These are phyloP conservation scores for Oryza glumipatula DNA, from an alignment of 176 grass and related monocot species.

Conservation along the genomic window DNA sequence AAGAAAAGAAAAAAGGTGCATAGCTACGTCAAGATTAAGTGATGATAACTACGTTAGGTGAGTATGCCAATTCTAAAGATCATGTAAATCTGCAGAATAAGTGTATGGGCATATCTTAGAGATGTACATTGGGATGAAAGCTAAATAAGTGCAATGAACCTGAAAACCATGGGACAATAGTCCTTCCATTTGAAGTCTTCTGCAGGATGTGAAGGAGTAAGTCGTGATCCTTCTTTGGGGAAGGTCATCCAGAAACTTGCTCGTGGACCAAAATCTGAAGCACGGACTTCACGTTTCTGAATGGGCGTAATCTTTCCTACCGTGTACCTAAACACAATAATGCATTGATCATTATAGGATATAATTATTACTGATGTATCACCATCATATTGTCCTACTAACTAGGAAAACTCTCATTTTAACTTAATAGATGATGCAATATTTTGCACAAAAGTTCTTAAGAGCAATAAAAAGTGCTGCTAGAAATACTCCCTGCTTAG, in stretches of 20 bases:
- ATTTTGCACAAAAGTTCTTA: slow-evolving; percentile 4
- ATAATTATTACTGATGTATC: neutral
- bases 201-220: slow-evolving; percentile 84
- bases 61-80: slow-evolving; percentile 15
- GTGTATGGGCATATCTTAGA: neutral
- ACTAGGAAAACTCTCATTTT: neutral
- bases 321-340: slow-evolving; percentile 75
- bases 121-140: slow-evolving; percentile 5
- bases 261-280: slow-evolving; percentile 91
- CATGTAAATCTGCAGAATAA: slow-evolving; percentile 12
- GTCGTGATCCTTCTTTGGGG: slow-evolving; percentile 84
- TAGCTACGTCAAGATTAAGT: neutral
- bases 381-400: neutral
- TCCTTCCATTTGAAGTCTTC: slow-evolving; percentile 99
- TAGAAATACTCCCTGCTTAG: neutral
- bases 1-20: neutral
- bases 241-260: slow-evolving; percentile 99
- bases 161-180: slow-evolving; percentile 99
- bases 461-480: neutral
- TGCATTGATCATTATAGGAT: slow-evolving; percentile 12
- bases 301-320: slow-evolving; percentile 99
- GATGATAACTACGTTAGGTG: neutral
- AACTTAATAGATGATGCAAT: neutral
- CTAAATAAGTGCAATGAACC: slow-evolving; percentile 49
- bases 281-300: slow-evolving; percentile 89